Evolutionary conservation across 768 basidiomycete species (phyloP).

Genomic region (Hemileccinum impolitum): DNA sequence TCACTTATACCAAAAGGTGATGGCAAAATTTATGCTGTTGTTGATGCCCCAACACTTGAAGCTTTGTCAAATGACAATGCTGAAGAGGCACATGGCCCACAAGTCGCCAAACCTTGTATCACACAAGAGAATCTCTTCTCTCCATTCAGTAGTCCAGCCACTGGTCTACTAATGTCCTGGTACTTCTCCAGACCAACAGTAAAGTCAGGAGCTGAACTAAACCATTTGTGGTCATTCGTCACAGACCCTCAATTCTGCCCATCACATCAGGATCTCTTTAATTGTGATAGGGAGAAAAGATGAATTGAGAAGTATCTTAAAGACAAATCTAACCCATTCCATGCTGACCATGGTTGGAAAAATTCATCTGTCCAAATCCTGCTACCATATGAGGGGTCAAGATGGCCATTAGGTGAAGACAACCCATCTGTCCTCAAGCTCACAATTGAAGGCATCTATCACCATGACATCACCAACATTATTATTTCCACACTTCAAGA

Average conservation of each 20-base stretch:
- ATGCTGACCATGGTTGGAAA: not conserved
- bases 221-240: constrained; percentile 29
- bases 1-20: not conserved
- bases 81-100: not conserved
- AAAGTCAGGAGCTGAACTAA: constrained; percentile 28
- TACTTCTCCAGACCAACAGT: constrained; percentile 23
- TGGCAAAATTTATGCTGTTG: not conserved
- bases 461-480: not conserved
- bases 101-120: constrained; percentile 17
- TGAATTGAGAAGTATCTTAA: constrained; percentile 5
- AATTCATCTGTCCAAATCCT: constrained; percentile 1
- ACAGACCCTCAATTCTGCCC: constrained; percentile 18
- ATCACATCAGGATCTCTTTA: constrained; percentile 11
- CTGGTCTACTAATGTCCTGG: constrained; percentile 32
- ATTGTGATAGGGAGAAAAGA: not conserved
- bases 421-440: no score
- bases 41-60: not conserved
- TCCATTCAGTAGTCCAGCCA: constrained; percentile 19
- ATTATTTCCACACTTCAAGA: not conserved
- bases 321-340: not conserved
- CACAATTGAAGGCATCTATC: no score
- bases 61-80: no score
- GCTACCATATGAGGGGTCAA: constrained; percentile 1
- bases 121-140: constrained; percentile 25
- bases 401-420: not conserved